Conservation (phyloP, 2,329 filamentous ascomycete genomes). For the Diaporthe aspalathi region DNA sequence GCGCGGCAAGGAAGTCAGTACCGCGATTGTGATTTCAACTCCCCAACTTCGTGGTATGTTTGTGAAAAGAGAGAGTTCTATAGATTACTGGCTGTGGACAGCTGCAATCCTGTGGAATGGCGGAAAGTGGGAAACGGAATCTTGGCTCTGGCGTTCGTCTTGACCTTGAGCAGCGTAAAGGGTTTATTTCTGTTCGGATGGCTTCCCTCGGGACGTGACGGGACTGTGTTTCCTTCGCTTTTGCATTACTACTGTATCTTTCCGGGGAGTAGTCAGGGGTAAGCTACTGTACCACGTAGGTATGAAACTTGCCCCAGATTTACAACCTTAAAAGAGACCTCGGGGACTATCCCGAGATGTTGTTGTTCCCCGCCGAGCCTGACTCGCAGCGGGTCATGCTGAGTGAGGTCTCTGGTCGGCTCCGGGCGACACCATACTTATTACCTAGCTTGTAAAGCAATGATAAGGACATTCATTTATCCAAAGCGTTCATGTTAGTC, state of each 20-base stretch:
- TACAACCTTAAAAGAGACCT: not conserved
- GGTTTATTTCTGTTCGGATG: too few relatives aligned
- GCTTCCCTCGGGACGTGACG: too few relatives aligned
- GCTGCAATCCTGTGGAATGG: slow-evolving; percentile 61
- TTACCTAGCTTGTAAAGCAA: not conserved
- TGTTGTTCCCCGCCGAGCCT: not conserved
- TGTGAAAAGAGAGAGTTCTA: slow-evolving; percentile 62
- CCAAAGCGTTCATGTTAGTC: not conserved
- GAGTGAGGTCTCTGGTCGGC: not conserved
- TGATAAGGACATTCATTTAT: not conserved
- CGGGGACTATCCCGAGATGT: too few relatives aligned
- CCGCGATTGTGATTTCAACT: slow-evolving; percentile 55
- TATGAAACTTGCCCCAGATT: not conserved
- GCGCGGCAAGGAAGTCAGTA: slow-evolving; percentile 57
- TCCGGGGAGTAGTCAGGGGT: not conserved
- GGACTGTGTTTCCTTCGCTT: too few relatives aligned
- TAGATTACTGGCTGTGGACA: slow-evolving; percentile 65
- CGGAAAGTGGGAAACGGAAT: slow-evolving; percentile 61
- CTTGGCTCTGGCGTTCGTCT: not conserved
- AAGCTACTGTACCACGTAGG: not conserved
- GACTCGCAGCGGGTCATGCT: not conserved
- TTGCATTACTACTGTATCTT: too few relatives aligned
- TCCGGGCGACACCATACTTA: too few relatives aligned
- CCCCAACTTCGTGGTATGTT: slow-evolving; percentile 59
- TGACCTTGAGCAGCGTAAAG: not conserved